Base-by-base conservation (phyloP, 1,139 yeast species). In the Blastobotrys illinoisensis region DNA sequence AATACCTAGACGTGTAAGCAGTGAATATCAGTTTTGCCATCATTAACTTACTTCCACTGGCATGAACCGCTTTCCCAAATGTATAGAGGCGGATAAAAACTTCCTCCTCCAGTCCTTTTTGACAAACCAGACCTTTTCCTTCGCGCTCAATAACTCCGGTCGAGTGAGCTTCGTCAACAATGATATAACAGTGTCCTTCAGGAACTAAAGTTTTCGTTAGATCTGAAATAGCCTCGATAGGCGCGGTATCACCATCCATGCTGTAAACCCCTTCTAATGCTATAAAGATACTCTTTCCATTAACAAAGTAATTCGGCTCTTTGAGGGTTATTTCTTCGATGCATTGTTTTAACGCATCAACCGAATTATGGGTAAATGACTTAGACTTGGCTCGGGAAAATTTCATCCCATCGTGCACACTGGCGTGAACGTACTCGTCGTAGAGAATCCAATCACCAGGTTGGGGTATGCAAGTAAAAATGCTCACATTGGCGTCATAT, bases 81-180 rank as follows among this genome's bases (percentile, higher is more conserved):
- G 69, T 66, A 50, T 64, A 67, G 1, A 64, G 56, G 13, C 69
- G 59, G 9, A 59, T 56, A 40, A 62, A 55, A 5, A 64, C 52
- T n/a, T 57, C 56, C 7, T 54, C 32, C 47, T 66, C 65, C 23
- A 64, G 53, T 0, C 58, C 55, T 11, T 58, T 44, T 4, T 53
- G 48, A 24, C 55, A 50, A 0, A 64, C 67, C 1, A 65, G 54
- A 2, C 69, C 69, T 11, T 48, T 53, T 2, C 68, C 68, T 1
- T 51, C 36, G 1, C 55, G 44, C 5, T 69, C 69, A 21, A 59
- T 50, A 9, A 63, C 63, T 1, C 69, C 69, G 0, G 68, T 64
- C 1, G 68, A 65, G 49, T 66, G 69, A 1, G 69, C 69, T 53
- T 66, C 69, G 46, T 66, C 69, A 2, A 66, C 63, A 9, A 66